phyloP scores from a whole-genome alignment of 805 yeast genomes.

The Yamadazyma kitorensis region DNA sequence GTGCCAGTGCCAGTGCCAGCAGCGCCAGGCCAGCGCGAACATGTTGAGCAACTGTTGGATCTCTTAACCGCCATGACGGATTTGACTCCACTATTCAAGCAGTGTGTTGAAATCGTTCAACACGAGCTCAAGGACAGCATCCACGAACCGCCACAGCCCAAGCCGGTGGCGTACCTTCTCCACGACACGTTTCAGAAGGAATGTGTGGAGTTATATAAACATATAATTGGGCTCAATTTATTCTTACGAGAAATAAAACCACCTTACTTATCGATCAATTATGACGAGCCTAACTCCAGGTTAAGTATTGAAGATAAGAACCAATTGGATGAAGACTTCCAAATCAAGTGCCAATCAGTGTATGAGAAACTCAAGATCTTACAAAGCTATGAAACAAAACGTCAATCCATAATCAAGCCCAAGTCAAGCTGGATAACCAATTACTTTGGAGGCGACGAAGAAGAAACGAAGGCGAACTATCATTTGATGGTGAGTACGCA shows the following conservation, averaged over 20 bases:
- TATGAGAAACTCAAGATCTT: conserved; percentile 49
- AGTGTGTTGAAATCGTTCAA: conserved; percentile 45
- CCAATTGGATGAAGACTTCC: conserved; percentile 53
- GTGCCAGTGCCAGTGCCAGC: too few relatives aligned
- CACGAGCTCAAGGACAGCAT: conserved; percentile 21
- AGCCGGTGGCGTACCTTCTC: conserved; percentile 13
- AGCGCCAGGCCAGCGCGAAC: too few relatives aligned
- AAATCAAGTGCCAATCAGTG: conserved; percentile 49
- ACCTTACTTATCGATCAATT: conserved; percentile 23
- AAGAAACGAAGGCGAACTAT: conserved; percentile 31
- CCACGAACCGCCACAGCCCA: conserved; percentile 2
- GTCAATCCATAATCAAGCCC: conserved; percentile 25
- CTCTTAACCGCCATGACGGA: conserved; percentile 38
- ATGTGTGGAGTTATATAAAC: conserved; percentile 30
- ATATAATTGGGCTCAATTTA: conserved; percentile 27
- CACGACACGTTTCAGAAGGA: conserved; percentile 43
- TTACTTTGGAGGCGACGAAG: conserved; percentile 29
- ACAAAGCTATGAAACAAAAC: conserved; percentile 50
- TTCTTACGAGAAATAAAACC: conserved; percentile 28
- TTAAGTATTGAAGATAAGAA: conserved; percentile 50
- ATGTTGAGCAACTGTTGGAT: background rate
- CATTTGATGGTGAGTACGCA: conserved; percentile 39
- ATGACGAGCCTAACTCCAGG: conserved; percentile 15
- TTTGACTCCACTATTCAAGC: conserved; percentile 45
- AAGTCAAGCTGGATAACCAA: conserved; percentile 16